Percentiles rank a stretch among this genome's conserved stretches.
These are phyloP conservation scores for Fusarium sp. DNA, from an alignment of 2,329 filamentous ascomycete genomes.

Conservation along the genomic window DNA sequence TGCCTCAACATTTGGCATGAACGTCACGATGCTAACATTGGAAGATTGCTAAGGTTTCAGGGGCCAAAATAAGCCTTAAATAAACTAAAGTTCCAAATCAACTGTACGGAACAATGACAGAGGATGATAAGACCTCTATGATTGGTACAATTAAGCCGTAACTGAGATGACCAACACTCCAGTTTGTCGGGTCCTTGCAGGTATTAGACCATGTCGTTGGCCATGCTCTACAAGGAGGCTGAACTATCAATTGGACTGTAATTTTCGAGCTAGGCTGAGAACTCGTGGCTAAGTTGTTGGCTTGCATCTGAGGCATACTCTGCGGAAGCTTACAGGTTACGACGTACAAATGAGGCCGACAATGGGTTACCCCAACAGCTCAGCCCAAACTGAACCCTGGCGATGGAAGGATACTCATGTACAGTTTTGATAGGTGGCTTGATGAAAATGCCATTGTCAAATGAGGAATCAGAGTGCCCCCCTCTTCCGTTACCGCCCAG, in stretches of 20 bases:
- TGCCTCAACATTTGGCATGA: constrained; percentile 8
- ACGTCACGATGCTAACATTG: constrained; percentile 7
- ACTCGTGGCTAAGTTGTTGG: constrained; percentile 11
- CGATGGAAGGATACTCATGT: constrained; percentile 7
- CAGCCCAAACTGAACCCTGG: constrained; percentile 11
- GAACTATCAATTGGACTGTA: constrained; percentile 5
- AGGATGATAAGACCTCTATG: not conserved
- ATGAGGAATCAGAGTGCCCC: constrained; percentile 46
- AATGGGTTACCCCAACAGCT: constrained; percentile 1
- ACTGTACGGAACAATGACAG: not conserved
- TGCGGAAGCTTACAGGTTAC: constrained; percentile 14
- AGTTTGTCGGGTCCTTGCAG: constrained; percentile 25
- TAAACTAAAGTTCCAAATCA: not conserved
- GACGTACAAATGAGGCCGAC: constrained; percentile 34
- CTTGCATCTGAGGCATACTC: constrained; percentile 19
- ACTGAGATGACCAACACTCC: constrained; percentile 15
- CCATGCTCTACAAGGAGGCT: not conserved
- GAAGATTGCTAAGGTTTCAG: not conserved
- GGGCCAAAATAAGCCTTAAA: not conserved
- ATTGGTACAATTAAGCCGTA: constrained; percentile 13
- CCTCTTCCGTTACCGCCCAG: constrained; percentile 41
- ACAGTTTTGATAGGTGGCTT: constrained; percentile 19
- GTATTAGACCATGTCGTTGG: not conserved
- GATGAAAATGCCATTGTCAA: constrained; percentile 49
- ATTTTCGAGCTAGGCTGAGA: not conserved